Evolutionary conservation across 2,329 filamentous ascomycete species (phyloP), one percentile per base, ranked within the genome.

Genomic region (Penicillium sp.): DNA sequence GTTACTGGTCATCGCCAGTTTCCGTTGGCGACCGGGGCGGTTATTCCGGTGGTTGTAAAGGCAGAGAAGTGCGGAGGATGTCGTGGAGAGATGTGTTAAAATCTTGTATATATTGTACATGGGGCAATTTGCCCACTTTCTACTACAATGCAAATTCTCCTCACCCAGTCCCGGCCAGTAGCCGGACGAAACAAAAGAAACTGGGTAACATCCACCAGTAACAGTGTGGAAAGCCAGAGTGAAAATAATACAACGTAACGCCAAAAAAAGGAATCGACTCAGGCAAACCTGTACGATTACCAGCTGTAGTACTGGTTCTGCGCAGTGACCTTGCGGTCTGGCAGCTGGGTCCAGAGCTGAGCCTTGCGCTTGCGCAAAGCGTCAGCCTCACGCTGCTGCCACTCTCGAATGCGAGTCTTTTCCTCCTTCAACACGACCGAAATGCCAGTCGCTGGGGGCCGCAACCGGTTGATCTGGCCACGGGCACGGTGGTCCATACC

Each of bases 301-400:
- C 94, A 99, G 61, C 90, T 87, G 77, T 96, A 96, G 76, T 95
- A 96, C 72, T 92, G 94, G 68, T 90, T 85, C 80, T 97, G 93
- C 37, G 88, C 88, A 61, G 89, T 88, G 56, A 99, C 83, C 6
- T 89, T 90, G 61, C 93, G 87, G 75, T 97, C 91, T 7, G 94
- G 94, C 54, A 98, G 80, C 69, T 93, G 91, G 13, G 90, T 85
- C 94, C 94, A 97, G 16, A 94, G 87, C 63, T 91, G 90, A 61
- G 87, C 85, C 70, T 87, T 87, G 55, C 85, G 82, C 74, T 89
- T 84, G 79, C 91, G 94, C 69, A 87, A 85, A 69, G 89, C 83
- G 81, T 91, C 94, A 66, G 87, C 87, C 72, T 91, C 83, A 59
- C 88, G 86, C 71, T 97, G 92, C 58, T 91, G 82, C 70, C 89